Conservation (phyloP, 305 asterid species). For the Striga hermonthica region DNA sequence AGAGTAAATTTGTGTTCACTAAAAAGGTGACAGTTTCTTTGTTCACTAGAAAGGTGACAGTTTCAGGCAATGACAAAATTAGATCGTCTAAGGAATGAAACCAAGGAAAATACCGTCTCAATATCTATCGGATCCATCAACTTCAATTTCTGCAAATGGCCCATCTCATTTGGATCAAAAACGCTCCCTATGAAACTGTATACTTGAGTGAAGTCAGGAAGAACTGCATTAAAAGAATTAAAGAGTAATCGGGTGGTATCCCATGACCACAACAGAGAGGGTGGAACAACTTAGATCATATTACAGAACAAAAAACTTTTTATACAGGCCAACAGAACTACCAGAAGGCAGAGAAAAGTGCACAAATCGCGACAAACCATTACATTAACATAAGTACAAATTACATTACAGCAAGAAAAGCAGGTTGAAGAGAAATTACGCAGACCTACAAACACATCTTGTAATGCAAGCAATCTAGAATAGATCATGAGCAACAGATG, state of each 20-base stretch:
- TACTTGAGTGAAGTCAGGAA: slow-evolving; percentile 91
- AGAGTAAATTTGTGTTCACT: slow-evolving; percentile 7
- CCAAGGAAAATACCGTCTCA: slow-evolving; percentile 67
- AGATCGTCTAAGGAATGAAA: slow-evolving; percentile 21
- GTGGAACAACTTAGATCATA: neutral
- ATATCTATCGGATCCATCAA: slow-evolving; percentile 89
- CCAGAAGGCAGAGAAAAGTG: slow-evolving; percentile 21
- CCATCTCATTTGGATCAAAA: slow-evolving; percentile 74
- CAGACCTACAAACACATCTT: slow-evolving; percentile 2
- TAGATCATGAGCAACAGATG: slow-evolving; percentile 12
- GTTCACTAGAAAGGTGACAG: too few relatives aligned
- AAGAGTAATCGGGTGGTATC: slow-evolving; percentile 23
- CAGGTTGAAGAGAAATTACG: neutral
- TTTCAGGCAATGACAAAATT: slow-evolving; percentile 11
- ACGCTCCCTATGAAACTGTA: slow-evolving; percentile 87
- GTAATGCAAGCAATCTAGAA: neutral
- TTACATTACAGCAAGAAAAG: too few relatives aligned
- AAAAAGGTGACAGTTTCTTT: too few relatives aligned
- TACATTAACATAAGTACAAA: too few relatives aligned
- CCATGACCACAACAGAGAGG: neutral
- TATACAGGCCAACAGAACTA: slow-evolving; percentile 3
- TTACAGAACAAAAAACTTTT: slow-evolving; percentile 20
- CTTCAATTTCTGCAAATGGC: slow-evolving; percentile 79
- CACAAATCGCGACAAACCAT: neutral
- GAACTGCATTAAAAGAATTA: slow-evolving; percentile 50